A percentile compares a stretch with the other conserved stretches of the same genome.
phyloP scores from a whole-genome alignment of 495 filamentous ascomycete genomes.

The Aspergillus steynii region DNA sequence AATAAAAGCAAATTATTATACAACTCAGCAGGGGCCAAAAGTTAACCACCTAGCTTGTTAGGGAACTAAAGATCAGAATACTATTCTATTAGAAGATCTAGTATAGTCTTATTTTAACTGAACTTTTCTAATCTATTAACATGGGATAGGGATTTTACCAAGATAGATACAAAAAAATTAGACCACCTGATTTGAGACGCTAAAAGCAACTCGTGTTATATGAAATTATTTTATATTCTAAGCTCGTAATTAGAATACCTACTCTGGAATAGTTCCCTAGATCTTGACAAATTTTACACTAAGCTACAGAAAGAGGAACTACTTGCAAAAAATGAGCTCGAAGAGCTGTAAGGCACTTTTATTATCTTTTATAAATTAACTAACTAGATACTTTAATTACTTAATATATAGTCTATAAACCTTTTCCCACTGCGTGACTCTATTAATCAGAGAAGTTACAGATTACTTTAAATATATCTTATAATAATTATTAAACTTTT shows the following conservation, averaged over 20 bases:
- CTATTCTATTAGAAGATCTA: conserved; percentile 4
- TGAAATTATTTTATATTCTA: conserved; percentile 4
- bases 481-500: conserved; percentile 1
- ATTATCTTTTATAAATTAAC: background rate
- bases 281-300: background rate
- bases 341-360: background rate
- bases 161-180: background rate
- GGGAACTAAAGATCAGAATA: conserved; percentile 3
- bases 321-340: background rate
- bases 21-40: conserved; percentile 6
- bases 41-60: background rate
- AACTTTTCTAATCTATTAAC: background rate
- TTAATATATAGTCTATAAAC: conserved; percentile 2
- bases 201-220: background rate
- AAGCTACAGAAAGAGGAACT: background rate
- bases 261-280: background rate
- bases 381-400: conserved; percentile 2
- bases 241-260: background rate
- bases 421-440: conserved; percentile 3
- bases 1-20: background rate
- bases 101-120: background rate
- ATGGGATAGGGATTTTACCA: background rate
- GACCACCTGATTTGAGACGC: background rate
- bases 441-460: conserved; percentile 1
- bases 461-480: background rate